phyloP scores from a whole-genome alignment of 169 alveolate genomes.

The Plasmodium reichenowi region DNA sequence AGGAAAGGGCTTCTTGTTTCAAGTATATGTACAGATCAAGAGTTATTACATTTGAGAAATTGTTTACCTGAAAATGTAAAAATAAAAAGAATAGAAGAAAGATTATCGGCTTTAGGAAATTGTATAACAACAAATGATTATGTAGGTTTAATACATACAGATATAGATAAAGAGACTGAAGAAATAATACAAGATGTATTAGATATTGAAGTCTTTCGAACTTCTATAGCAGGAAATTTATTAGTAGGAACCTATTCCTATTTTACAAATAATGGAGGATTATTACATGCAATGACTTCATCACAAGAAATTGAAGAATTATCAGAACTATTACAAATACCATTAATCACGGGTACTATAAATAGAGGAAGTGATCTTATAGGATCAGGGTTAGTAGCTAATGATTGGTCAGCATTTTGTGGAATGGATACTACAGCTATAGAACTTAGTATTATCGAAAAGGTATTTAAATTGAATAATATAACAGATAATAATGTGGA shows the following conservation, averaged over 20 bases:
- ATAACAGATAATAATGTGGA: constrained; percentile 65
- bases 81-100: constrained; percentile 97
- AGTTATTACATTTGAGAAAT: constrained; percentile 96
- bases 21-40: constrained; percentile 97
- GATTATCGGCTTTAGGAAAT: constrained; percentile 98
- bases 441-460: constrained; percentile 96
- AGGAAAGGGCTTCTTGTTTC: constrained; percentile 98
- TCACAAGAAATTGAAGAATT: constrained; percentile 99
- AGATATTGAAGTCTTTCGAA: constrained; percentile 98
- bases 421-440: constrained; percentile 99
- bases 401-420: constrained; percentile 99
- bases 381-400: constrained; percentile 95
- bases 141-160: constrained; percentile 98
- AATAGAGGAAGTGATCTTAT: constrained; percentile 98
- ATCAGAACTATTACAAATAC: constrained; percentile 95
- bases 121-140: constrained; percentile 98
- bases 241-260: constrained; percentile 98
- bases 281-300: constrained; percentile 96
- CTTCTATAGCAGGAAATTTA: constrained; percentile 99
- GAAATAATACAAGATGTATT: constrained; percentile 97
- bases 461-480: constrained; percentile 93
- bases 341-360: constrained; percentile 99
- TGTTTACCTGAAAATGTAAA: constrained; percentile 96
- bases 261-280: constrained; percentile 97
- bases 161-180: constrained; percentile 98